Evolutionary conservation across 1,139 yeast species (phyloP).

Genomic region (Yamadazyma diddensiae): DNA sequence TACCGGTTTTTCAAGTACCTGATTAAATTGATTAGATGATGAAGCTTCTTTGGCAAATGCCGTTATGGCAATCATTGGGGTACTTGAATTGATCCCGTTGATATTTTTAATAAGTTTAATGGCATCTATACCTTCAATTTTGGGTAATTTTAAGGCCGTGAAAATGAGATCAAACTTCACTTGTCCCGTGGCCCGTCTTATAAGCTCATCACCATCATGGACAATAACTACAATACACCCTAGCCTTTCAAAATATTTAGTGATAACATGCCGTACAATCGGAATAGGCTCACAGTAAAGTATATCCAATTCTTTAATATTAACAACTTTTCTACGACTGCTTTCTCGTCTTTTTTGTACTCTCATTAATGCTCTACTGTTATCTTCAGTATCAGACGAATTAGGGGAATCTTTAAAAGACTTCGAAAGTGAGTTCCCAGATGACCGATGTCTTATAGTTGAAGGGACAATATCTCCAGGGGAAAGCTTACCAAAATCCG

Average conservation of each 20-base stretch:
- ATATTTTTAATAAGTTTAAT: slow-evolving; percentile 77
- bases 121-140: slow-evolving; percentile 70
- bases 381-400: slow-evolving; percentile 70
- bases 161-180: slow-evolving; percentile 82
- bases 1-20: slow-evolving; percentile 75
- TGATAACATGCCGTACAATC: slow-evolving; percentile 67
- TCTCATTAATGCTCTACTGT: slow-evolving; percentile 50
- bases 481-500: slow-evolving; percentile 16
- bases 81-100: slow-evolving; percentile 66
- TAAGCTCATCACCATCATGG: slow-evolving; percentile 76
- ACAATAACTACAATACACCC: slow-evolving; percentile 85
- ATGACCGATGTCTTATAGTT: slow-evolving; percentile 21
- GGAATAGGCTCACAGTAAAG: slow-evolving; percentile 87
- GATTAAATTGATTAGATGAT: slow-evolving; percentile 59
- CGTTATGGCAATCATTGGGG: slow-evolving; percentile 79
- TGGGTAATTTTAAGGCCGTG: slow-evolving; percentile 68
- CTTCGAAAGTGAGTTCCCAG: slow-evolving; percentile 28
- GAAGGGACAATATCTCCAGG: slow-evolving; percentile 5
- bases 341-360: slow-evolving; percentile 59
- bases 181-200: slow-evolving; percentile 78
- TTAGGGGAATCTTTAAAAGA: slow-evolving; percentile 52
- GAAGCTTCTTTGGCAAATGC: slow-evolving; percentile 68
- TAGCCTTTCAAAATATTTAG: slow-evolving; percentile 59
- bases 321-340: slow-evolving; percentile 31
- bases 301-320: slow-evolving; percentile 50